Percentiles rank a stretch among this genome's conserved stretches.
Evolutionary conservation across 805 yeast genomes (phyloP).

Genomic region (Wilhelminamyces savonicus): DNA sequence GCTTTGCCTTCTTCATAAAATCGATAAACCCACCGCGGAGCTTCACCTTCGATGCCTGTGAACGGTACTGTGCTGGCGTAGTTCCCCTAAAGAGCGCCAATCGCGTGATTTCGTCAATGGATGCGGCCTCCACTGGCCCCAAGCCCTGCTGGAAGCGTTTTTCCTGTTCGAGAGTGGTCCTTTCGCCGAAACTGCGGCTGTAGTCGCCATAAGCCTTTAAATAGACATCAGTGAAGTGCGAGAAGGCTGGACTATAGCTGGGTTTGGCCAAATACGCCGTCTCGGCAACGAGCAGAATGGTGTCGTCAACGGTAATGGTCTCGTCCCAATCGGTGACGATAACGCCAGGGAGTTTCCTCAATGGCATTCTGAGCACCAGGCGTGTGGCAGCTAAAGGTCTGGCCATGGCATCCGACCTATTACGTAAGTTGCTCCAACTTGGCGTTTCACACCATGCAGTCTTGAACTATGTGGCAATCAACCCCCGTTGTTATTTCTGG

Average conservation of each 20-base stretch:
- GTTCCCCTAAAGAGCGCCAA: slow-evolving; percentile 39
- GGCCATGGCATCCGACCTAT: no score
- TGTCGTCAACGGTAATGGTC: slow-evolving; percentile 51
- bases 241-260: slow-evolving; percentile 31
- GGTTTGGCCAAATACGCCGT: slow-evolving; percentile 38
- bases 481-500: no score
- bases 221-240: slow-evolving; percentile 40
- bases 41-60: slow-evolving; percentile 29
- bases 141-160: slow-evolving; percentile 39
- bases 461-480: no score
- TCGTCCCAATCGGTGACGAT: slow-evolving; percentile 63
- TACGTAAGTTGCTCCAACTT: no score
- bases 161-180: slow-evolving; percentile 33
- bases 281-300: slow-evolving; percentile 45
- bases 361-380: no score
- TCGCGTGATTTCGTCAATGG: slow-evolving; percentile 37
- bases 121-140: slow-evolving; percentile 40
- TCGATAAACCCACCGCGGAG: slow-evolving; percentile 35
- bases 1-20: slow-evolving; percentile 18
- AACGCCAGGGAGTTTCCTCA: neutral
- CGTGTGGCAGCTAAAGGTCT: no score
- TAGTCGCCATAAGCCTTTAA: slow-evolving; percentile 28
- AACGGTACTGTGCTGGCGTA: slow-evolving; percentile 17
- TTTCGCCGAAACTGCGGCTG: slow-evolving; percentile 10
- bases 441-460: no score